Percentiles rank a stretch among this genome's conserved stretches.
phyloP scores from a whole-genome alignment of 345 rosid species.

The Moricandia moricandioides region DNA sequence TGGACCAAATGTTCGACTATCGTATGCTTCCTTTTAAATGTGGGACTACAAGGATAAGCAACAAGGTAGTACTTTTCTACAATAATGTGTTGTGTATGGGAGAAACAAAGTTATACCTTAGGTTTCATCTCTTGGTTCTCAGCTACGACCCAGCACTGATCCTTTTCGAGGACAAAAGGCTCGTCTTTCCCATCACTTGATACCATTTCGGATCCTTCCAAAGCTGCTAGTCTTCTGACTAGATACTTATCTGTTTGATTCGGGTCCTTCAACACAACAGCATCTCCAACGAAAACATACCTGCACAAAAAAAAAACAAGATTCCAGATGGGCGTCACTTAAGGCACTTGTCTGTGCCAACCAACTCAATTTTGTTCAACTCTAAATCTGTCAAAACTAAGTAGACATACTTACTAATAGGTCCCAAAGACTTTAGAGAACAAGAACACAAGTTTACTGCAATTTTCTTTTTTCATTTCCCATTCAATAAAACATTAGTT shows the following conservation, averaged over 20 bases:
- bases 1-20: conserved; percentile 90
- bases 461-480: no score
- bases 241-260: conserved; percentile 48
- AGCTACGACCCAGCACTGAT: conserved; percentile 89
- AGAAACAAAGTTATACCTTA: conserved; percentile 46
- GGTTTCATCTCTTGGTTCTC: conserved; percentile 72
- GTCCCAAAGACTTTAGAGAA: no score
- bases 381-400: not conserved
- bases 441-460: no score
- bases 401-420: not conserved
- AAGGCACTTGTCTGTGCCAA: not conserved
- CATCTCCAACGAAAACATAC: conserved; percentile 80
- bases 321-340: not conserved
- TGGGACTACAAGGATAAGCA: not conserved
- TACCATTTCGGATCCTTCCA: conserved; percentile 83
- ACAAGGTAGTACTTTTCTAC: not conserved
- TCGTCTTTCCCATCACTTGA: conserved; percentile 74
- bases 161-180: conserved; percentile 75
- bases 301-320: conserved; percentile 38
- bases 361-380: not conserved
- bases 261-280: conserved; percentile 89
- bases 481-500: no score
- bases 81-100: not conserved
- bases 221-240: conserved; percentile 87
- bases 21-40: conserved; percentile 74